Percentiles rank a stretch among this genome's conserved stretches.
These are phyloP conservation scores for Hylodesmum podocarpum DNA, from an alignment of 306 rosid species.

Conservation along the genomic window DNA sequence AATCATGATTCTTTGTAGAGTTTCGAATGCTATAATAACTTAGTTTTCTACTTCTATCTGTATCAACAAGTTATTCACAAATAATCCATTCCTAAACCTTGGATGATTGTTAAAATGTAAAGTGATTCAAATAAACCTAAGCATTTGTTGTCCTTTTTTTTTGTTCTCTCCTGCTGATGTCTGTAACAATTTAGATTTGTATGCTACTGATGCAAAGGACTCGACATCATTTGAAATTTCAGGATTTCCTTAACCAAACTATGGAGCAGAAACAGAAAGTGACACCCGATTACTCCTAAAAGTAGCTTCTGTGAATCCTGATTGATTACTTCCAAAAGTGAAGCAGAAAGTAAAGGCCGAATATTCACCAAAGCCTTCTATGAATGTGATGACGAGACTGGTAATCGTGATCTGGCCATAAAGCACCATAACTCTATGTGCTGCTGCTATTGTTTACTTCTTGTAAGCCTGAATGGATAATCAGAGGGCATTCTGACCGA, in stretches of 20 bases:
- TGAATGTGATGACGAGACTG: not conserved
- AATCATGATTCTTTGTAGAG: not conserved
- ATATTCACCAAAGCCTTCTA: not conserved
- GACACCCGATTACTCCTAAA: constrained; percentile 26
- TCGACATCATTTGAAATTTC: constrained; percentile 66
- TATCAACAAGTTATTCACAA: not conserved
- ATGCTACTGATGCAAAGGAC: constrained; percentile 68
- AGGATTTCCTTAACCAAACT: constrained; percentile 43
- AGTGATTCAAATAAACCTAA: not conserved
- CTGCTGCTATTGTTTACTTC: constrained; percentile 23
- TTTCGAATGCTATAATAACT: not conserved
- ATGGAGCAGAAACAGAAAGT: not conserved
- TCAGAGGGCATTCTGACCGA: constrained; percentile 8
- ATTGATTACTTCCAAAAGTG: not conserved
- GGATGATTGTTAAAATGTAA: constrained; percentile 9
- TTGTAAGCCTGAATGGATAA: constrained; percentile 22
- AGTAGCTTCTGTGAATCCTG: not conserved
- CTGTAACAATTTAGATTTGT: constrained; percentile 64
- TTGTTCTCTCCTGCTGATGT: constrained; percentile 62
- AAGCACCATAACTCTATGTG: constrained; percentile 4
- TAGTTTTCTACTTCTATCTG: not conserved
- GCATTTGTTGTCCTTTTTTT: not conserved
- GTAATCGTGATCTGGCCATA: constrained; percentile 22
- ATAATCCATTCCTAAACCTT: not conserved
- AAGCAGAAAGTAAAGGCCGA: constrained; percentile 15